Conservation (phyloP, 257 asterid genomes). For the Gentiana straminea region DNA sequence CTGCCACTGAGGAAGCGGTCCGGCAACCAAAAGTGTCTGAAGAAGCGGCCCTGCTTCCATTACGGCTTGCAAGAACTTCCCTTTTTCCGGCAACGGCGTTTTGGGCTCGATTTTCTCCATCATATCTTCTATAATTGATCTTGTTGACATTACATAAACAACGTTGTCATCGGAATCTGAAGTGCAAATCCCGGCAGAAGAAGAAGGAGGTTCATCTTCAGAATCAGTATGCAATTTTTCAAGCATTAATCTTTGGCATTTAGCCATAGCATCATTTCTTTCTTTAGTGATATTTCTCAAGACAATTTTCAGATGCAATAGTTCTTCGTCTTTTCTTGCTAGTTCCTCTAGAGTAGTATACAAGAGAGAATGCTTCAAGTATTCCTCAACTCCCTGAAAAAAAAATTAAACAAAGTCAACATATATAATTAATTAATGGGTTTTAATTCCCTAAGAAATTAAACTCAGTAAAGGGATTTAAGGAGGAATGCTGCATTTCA, state of each 20-base stretch:
- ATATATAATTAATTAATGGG: slow-evolving; percentile 3
- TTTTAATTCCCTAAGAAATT: neutral
- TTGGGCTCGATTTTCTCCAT: slow-evolving; percentile 21
- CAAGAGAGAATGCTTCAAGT: slow-evolving; percentile 56
- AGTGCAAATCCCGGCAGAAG: slow-evolving; percentile 19
- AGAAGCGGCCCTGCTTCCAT: slow-evolving; percentile 94
- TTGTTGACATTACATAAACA: slow-evolving; percentile 2
- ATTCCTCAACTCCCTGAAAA: slow-evolving; percentile 56
- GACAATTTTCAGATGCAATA: slow-evolving; percentile 51
- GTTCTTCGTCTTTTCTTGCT: slow-evolving; percentile 77
- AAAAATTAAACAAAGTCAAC: neutral
- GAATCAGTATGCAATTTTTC: slow-evolving; percentile 44
- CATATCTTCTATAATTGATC: slow-evolving; percentile 11
- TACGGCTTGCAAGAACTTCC: slow-evolving; percentile 80
- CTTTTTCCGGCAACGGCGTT: slow-evolving; percentile 65
- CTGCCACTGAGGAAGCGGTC: slow-evolving; percentile 97
- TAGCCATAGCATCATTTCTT: slow-evolving; percentile 51
- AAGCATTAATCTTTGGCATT: slow-evolving; percentile 33
- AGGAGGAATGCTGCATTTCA: neutral
- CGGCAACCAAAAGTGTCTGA: slow-evolving; percentile 76
- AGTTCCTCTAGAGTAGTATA: slow-evolving; percentile 77
- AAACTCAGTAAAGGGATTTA: neutral
- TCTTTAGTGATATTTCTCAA: slow-evolving; percentile 44
- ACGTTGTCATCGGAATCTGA: slow-evolving; percentile 47
- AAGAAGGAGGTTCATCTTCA: slow-evolving; percentile 34